phyloP scores from a whole-genome alignment of 1,284 basidiomycete species.

The Mixia osmundae region DNA sequence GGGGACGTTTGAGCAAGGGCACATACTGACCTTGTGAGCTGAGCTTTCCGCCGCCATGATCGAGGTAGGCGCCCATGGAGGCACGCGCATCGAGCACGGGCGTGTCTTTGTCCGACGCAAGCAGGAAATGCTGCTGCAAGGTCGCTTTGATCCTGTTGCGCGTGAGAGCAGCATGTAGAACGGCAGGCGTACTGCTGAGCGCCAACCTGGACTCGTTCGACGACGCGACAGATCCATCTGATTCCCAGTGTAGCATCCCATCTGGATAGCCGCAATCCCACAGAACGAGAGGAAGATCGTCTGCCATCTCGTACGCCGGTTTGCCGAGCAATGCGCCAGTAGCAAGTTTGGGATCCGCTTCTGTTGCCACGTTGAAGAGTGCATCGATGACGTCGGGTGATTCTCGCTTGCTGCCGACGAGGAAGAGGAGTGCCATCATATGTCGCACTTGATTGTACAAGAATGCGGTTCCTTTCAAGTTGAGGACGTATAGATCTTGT shows the following conservation, averaged over 20 bases:
- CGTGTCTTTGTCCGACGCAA: constrained; percentile 10
- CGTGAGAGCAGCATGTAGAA: constrained; percentile 32
- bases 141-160: constrained; percentile 5
- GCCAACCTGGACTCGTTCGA: constrained; percentile 8
- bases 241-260: constrained; percentile 47
- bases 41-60: constrained; percentile 42
- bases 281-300: constrained; percentile 67
- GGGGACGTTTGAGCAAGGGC: constrained; percentile 38
- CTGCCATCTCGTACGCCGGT: constrained; percentile 81
- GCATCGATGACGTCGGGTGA: constrained; percentile 41
- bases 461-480: constrained; percentile 72
- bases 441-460: constrained; percentile 94
- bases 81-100: no score
- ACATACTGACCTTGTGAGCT: constrained; percentile 33
- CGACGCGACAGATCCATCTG: constrained; percentile 27
- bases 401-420: constrained; percentile 66
- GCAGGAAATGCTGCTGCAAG: constrained; percentile 3
- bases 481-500: constrained; percentile 38
- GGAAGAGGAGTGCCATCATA: constrained; percentile 78
- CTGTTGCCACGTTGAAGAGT: constrained; percentile 29
- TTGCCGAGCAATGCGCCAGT: constrained; percentile 28
- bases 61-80: constrained; percentile 36
- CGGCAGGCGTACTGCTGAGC: constrained; percentile 18
- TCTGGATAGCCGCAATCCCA: constrained; percentile 69
- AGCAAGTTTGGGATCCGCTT: background rate